These are phyloP conservation scores for Xylaria hypoxylon DNA, from an alignment of 2,329 filamentous ascomycete genomes.

Conservation along the genomic window DNA sequence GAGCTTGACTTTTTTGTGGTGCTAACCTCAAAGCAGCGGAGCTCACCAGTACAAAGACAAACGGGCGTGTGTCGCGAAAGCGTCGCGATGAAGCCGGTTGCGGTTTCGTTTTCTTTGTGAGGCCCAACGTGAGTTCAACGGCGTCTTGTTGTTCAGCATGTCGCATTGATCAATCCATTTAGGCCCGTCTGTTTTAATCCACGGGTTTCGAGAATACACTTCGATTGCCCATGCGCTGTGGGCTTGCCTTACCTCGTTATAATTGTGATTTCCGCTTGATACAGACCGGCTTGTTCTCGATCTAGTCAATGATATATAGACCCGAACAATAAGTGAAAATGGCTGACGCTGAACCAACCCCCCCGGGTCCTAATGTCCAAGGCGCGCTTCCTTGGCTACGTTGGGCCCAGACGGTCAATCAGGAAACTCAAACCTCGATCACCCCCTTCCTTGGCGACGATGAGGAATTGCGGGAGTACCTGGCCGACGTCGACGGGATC, in stretches of 20 bases:
- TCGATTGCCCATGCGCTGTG: neutral
- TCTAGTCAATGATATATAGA: neutral
- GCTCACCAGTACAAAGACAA: slow-evolving; percentile 9
- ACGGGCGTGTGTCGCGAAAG: neutral
- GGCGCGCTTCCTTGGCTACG: slow-evolving; percentile 3
- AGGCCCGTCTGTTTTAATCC: neutral
- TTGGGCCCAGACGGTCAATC: slow-evolving; percentile 17
- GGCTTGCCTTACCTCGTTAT: neutral
- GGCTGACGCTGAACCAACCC: neutral
- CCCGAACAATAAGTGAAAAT: neutral
- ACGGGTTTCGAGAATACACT: neutral
- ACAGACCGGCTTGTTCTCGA: neutral
- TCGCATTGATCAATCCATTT: neutral
- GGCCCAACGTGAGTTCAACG: neutral
- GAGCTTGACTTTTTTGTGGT: no score
- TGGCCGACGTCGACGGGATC: neutral
- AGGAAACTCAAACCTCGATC: neutral
- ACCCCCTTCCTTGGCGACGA: neutral
- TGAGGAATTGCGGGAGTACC: neutral
- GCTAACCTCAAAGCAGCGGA: neutral
- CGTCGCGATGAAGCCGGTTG: slow-evolving; percentile 21
- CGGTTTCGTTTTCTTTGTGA: slow-evolving; percentile 20
- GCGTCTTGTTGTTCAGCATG: neutral
- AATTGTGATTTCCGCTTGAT: neutral
- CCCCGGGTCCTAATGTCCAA: neutral